Evolutionary conservation across 1,139 yeast species (phyloP).

Genomic region (Sugiyamaella xylanicola): DNA sequence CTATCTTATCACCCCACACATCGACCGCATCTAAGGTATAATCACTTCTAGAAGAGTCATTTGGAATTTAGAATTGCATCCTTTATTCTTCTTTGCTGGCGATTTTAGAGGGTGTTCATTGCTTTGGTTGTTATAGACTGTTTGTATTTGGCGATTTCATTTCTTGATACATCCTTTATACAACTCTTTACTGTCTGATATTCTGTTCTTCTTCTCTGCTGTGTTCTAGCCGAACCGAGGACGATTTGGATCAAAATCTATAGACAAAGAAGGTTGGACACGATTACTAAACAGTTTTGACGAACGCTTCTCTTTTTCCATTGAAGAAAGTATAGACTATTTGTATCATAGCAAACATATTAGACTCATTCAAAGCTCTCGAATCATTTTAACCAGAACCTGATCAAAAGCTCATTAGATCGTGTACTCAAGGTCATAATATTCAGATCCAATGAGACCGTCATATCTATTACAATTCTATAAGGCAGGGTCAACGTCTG

Average conservation of each 20-base stretch:
- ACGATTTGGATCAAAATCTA: too few relatives aligned
- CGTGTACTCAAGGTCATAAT: background rate
- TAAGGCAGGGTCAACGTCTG: constrained; percentile 19
- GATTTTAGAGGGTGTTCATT: background rate
- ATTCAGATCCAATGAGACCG: too few relatives aligned
- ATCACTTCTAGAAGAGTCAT: background rate
- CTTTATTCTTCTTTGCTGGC: background rate
- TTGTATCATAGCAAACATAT: too few relatives aligned
- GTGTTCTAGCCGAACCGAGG: too few relatives aligned
- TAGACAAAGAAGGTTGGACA: too few relatives aligned
- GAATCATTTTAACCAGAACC: background rate
- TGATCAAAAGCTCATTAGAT: background rate
- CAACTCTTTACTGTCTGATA: background rate
- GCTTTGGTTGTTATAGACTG: background rate
- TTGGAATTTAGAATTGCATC: background rate
- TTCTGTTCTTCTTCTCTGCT: too few relatives aligned
- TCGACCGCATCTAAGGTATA: background rate
- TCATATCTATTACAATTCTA: constrained; percentile 1
- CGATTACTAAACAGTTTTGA: too few relatives aligned
- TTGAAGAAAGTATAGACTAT: too few relatives aligned
- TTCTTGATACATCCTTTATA: background rate
- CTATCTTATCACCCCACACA: constrained; percentile 2
- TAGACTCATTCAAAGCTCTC: too few relatives aligned
- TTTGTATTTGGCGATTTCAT: background rate
- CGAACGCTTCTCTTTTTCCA: too few relatives aligned